These are phyloP conservation scores for Pseudogymnoascus sp. DNA, from an alignment of 2,329 filamentous ascomycete species.

Conservation along the genomic window DNA sequence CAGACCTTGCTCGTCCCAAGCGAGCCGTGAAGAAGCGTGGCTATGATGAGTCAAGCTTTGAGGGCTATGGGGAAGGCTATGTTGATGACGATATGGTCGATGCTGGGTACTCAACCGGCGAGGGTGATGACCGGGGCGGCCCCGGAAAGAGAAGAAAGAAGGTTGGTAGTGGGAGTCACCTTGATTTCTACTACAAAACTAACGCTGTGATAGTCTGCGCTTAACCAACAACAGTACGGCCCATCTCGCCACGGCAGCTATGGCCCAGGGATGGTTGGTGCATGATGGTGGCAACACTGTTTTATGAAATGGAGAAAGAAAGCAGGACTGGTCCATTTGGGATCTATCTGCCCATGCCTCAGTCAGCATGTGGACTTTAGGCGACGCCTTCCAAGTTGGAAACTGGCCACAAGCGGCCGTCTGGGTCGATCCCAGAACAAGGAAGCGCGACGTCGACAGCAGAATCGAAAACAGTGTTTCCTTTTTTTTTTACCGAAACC, in stretches of 20 bases:
- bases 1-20: slow-evolving; percentile 44
- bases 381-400: background rate
- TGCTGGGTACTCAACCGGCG: slow-evolving; percentile 61
- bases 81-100: slow-evolving; percentile 57
- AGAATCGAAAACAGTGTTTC: slow-evolving; percentile 1
- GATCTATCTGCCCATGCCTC: background rate
- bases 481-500: slow-evolving; percentile 4
- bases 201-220: slow-evolving; percentile 1
- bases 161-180: slow-evolving; percentile 33
- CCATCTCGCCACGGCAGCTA: slow-evolving; percentile 35
- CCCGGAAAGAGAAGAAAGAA: slow-evolving; percentile 57
- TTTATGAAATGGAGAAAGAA: background rate
- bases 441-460: background rate
- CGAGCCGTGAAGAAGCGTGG: slow-evolving; percentile 63
- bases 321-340: background rate
- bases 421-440: background rate
- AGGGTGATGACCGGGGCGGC: slow-evolving; percentile 50
- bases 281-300: slow-evolving; percentile 28
- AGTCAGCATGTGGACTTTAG: background rate
- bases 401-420: background rate
- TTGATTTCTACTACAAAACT: slow-evolving; percentile 7
- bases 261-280: slow-evolving; percentile 49
- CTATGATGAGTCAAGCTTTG: slow-evolving; percentile 66
- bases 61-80: slow-evolving; percentile 65
- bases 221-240: slow-evolving; percentile 15